A percentile compares a stretch with the other conserved stretches of the same genome.
These are phyloP conservation scores for Calonectria pteridis DNA, from an alignment of 2,329 filamentous ascomycete species.

Conservation along the genomic window DNA sequence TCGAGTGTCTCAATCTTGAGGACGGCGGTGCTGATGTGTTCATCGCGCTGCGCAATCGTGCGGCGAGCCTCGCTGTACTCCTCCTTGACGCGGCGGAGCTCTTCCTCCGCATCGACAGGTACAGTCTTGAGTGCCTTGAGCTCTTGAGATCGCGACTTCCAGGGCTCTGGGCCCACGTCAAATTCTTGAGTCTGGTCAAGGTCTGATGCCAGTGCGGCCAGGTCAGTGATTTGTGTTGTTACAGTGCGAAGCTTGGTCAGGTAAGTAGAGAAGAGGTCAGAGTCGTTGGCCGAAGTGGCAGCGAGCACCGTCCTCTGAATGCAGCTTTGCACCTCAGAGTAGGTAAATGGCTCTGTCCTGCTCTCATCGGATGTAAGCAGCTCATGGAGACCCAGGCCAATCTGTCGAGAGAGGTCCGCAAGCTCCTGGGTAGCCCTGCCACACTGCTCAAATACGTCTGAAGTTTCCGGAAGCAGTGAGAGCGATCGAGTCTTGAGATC, in stretches of 20 bases:
- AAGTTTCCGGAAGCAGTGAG: slow-evolving; percentile 76
- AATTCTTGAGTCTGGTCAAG: slow-evolving; percentile 83
- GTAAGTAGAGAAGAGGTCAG: slow-evolving; percentile 78
- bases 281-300: slow-evolving; percentile 68
- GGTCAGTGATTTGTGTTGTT: slow-evolving; percentile 74
- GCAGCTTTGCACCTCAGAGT: slow-evolving; percentile 74
- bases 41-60: slow-evolving; percentile 79
- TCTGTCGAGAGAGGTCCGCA: slow-evolving; percentile 73
- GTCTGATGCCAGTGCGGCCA: slow-evolving; percentile 78
- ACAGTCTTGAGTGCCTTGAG: slow-evolving; percentile 85
- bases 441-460: slow-evolving; percentile 77
- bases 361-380: slow-evolving; percentile 78
- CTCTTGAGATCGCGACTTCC: slow-evolving; percentile 85
- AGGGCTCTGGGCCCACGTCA: slow-evolving; percentile 80
- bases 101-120: slow-evolving; percentile 86
- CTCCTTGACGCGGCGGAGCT: slow-evolving; percentile 83
- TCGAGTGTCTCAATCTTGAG: slow-evolving; percentile 95
- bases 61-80: slow-evolving; percentile 83
- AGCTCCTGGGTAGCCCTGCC: slow-evolving; percentile 75
- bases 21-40: slow-evolving; percentile 86
- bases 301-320: slow-evolving; percentile 66
- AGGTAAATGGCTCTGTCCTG: slow-evolving; percentile 74
- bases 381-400: slow-evolving; percentile 75
- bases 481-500: slow-evolving; percentile 83
- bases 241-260: slow-evolving; percentile 75